A percentile compares a stretch with the other conserved stretches of the same genome.
Conservation (phyloP, 164 flowering plant genomes). For the Malania oleifera region DNA sequence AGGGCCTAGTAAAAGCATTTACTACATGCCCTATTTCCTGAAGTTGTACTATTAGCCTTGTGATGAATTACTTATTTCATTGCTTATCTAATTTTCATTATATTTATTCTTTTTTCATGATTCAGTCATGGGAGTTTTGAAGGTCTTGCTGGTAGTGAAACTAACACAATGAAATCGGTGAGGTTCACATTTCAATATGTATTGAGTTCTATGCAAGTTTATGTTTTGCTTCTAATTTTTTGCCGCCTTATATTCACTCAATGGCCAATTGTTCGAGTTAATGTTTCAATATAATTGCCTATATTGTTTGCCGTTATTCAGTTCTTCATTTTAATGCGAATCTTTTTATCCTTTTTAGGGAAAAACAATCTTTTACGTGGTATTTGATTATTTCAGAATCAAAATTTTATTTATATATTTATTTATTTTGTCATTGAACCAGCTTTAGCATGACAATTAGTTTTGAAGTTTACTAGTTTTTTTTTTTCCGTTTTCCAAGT, state of each 20-base stretch:
- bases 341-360: no score
- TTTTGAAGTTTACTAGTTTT: no score
- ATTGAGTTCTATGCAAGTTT: background rate
- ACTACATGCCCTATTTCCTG: conserved; percentile 20
- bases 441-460: no score
- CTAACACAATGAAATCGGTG: conserved; percentile 37
- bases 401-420: no score
- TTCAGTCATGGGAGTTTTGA: conserved; percentile 49
- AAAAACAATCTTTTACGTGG: no score
- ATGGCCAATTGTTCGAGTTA: background rate
- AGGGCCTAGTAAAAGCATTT: conserved; percentile 27
- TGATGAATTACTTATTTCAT: background rate
- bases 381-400: no score
- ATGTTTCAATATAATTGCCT: background rate
- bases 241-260: background rate
- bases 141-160: conserved; percentile 24
- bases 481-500: no score
- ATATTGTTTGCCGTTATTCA: no score
- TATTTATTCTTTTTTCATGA: conserved; percentile 7
- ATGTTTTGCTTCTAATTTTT: background rate
- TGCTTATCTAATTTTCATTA: conserved; percentile 1
- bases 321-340: no score
- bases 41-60: conserved; percentile 13
- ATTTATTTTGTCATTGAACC: no score
- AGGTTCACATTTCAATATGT: conserved; percentile 15